phyloP scores from a whole-genome alignment of 805 yeast genomes.

The Candida tibetensis region DNA sequence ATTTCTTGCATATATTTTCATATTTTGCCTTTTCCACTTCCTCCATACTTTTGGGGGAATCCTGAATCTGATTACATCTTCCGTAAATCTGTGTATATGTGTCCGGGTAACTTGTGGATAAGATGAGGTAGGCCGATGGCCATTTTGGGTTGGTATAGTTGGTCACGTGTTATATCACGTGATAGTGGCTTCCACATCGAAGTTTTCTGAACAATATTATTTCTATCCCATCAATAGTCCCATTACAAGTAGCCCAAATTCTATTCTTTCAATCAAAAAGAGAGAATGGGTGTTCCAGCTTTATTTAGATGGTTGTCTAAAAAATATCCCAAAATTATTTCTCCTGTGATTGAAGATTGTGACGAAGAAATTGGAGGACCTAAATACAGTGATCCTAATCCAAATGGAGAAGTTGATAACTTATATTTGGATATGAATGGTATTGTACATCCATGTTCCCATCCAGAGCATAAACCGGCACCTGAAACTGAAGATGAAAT shows the following conservation, averaged over 20 bases:
- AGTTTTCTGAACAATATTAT: too few species aligned
- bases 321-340: slow-evolving; percentile 90
- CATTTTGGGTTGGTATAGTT: too few species aligned
- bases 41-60: too few species aligned
- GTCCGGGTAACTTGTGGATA: too few species aligned
- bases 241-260: slow-evolving; percentile 1
- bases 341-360: slow-evolving; percentile 73
- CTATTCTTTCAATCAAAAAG: slow-evolving; percentile 1
- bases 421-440: slow-evolving; percentile 97
- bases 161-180: too few species aligned
- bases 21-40: too few species aligned
- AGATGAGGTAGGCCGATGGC: too few species aligned
- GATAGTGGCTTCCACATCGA: too few species aligned
- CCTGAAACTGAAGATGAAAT: slow-evolving; percentile 97
- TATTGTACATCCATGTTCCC: slow-evolving; percentile 98
- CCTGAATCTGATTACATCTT: too few species aligned
- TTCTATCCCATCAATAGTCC: too few species aligned
- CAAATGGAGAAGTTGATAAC: slow-evolving; percentile 94
- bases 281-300: slow-evolving; percentile 91
- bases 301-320: slow-evolving; percentile 93
- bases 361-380: slow-evolving; percentile 60
- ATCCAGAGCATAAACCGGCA: slow-evolving; percentile 93
- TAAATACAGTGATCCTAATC: slow-evolving; percentile 72
- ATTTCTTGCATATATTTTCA: too few species aligned
- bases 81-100: too few species aligned